Base-by-base conservation (phyloP, 305 asterid genomes). In the Solanum hybrid region DNA sequence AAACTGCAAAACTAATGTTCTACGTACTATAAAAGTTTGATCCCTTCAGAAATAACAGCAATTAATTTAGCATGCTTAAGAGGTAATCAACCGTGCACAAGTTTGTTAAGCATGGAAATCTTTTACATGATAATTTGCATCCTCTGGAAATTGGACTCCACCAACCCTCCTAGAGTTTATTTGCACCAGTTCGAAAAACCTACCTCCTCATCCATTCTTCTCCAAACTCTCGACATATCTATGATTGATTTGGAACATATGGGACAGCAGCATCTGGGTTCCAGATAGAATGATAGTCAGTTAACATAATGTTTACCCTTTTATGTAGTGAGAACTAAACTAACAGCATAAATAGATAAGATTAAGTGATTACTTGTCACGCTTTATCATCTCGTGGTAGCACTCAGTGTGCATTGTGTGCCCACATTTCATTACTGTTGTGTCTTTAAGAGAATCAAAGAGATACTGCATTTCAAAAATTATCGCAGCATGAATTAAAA, bases 371-470 rank as follows among this genome's bases (percentile, higher is more conserved):
- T 96, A 97, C 98, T 91, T 97, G 76, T 96, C 98, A 26, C 94
- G 98, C 92, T 93, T 94, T 76, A 96, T 90, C 95, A 97, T 95
- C 96, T 97, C 98, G 1, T 93, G 88, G 93, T 92, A 96, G 88
- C 99, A 96, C 92, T 97, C 99, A 19, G 92, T 79, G 40, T 97
- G 99, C 96, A 97, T 97, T 15, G 99, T 97, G 93, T 97, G 99
- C 86, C 99, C 99, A 89, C 99, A 97, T 92, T 94, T 97, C 99
- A 97, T 95, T n/a, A 97, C 98, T 2, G 95, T 93, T 19, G 95
- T 96, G 88, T 96, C 98, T 91, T 95, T 97, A 90, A 95, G 85
- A 38, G 99, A 95, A 93, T 97, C 99, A 72, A 97, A 97, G 88
- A 97, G 91, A 88, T 97, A 96, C 99, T 97, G 96, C 87, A 84